Evolutionary conservation across 768 basidiomycete species (phyloP).

Genomic region (Suillus paluster): DNA sequence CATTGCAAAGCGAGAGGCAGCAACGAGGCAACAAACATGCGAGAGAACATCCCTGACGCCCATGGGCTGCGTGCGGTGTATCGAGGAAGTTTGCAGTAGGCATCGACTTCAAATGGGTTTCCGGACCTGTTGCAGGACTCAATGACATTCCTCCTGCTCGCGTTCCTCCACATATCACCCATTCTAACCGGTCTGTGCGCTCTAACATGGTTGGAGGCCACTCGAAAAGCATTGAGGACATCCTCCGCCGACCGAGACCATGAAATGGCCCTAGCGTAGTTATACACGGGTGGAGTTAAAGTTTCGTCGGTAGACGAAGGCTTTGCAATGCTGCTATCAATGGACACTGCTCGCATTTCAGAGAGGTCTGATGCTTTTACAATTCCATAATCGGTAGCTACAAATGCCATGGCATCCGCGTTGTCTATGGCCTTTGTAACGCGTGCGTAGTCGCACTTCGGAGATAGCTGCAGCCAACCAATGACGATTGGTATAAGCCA

Average conservation of each 20-base stretch:
- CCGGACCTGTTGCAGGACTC: constrained; percentile 13
- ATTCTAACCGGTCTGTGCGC: constrained; percentile 10
- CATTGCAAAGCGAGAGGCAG: constrained; percentile 30
- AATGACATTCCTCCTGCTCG: constrained; percentile 1
- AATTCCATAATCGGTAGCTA: constrained; percentile 20
- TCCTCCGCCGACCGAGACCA: constrained; percentile 22
- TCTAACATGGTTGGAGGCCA: constrained; percentile 15
- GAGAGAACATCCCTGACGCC: constrained; percentile 20
- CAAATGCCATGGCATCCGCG: constrained; percentile 34
- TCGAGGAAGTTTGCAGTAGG: constrained; percentile 17
- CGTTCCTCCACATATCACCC: constrained; percentile 5
- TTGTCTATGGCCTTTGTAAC: constrained; percentile 31
- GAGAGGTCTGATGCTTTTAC: constrained; percentile 2
- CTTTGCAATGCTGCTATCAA: background rate
- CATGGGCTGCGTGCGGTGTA: constrained; percentile 14
- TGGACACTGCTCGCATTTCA: constrained; percentile 7
- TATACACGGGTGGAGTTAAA: constrained; percentile 27
- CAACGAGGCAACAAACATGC: constrained; percentile 26
- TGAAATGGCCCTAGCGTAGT: constrained; percentile 27
- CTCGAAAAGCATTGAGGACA: background rate
- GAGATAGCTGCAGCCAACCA: constrained; percentile 46
- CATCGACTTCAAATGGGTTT: constrained; percentile 13
- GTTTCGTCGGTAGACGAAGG: constrained; percentile 27
- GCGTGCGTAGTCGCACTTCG: constrained; percentile 41
- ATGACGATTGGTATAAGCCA: constrained; percentile 47